A percentile compares a stretch with the other conserved stretches of the same genome.
These are phyloP conservation scores for maize (Zea mays) DNA, from an alignment of 176 grass and related monocot genomes.

Conservation along the genomic window Zm-B73-REFERENCE-NAM-5.0 NC_050102.1:171792001-171792500, in stretches of 20 bases:
- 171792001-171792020: no score
- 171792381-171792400: neutral
- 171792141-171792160: no score
- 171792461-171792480: constrained; percentile 1
- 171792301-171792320: neutral
- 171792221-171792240: neutral
- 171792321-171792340: neutral
- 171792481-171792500: no score
- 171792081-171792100: no score
- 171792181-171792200: no score
- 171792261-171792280: neutral
- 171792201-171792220: no score
- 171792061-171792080: no score
- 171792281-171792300: neutral
- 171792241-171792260: neutral
- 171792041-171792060: no score
- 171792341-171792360: neutral
- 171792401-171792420: neutral
- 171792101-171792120: no score
- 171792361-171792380: neutral
- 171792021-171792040: no score
- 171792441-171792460: neutral
- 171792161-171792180: neutral
- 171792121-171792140: no score
- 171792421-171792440: neutral